phyloP scores from a whole-genome alignment of 305 asterid species.

The Rubia tinctorum region DNA sequence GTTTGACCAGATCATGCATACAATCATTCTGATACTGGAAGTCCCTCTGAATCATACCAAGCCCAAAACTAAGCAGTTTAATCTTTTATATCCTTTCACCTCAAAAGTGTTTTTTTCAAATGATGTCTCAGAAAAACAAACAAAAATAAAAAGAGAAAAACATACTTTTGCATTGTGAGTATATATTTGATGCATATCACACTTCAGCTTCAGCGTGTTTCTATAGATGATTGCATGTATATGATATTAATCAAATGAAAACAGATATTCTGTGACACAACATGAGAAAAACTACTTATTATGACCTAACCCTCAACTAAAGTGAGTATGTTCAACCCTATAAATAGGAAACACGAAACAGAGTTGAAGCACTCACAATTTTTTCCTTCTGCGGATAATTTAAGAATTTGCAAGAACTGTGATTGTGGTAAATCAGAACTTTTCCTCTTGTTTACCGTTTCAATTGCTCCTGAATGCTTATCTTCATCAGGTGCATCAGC shows the following conservation, averaged over 20 bases:
- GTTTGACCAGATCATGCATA: not conserved
- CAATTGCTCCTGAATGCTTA: slow-evolving; percentile 36
- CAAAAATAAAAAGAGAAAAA: too few species aligned
- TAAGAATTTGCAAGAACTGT: slow-evolving; percentile 61
- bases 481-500: slow-evolving; percentile 45
- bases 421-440: slow-evolving; percentile 44
- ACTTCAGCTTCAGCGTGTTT: not conserved
- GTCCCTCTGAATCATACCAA: not conserved
- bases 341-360: not conserved
- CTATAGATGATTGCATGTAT: not conserved
- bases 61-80: not conserved
- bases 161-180: not conserved
- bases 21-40: not conserved
- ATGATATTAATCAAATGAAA: not conserved
- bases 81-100: not conserved
- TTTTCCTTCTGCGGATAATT: slow-evolving; percentile 40
- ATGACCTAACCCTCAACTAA: not conserved
- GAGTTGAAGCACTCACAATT: slow-evolving; percentile 50
- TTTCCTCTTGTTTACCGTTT: slow-evolving; percentile 24
- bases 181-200: not conserved
- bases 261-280: not conserved
- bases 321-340: not conserved
- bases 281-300: not conserved
- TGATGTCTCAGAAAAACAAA: not conserved
- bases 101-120: not conserved